Base-by-base conservation (phyloP, 2,329 filamentous ascomycete genomes). In the Xylariales sp. region DNA sequence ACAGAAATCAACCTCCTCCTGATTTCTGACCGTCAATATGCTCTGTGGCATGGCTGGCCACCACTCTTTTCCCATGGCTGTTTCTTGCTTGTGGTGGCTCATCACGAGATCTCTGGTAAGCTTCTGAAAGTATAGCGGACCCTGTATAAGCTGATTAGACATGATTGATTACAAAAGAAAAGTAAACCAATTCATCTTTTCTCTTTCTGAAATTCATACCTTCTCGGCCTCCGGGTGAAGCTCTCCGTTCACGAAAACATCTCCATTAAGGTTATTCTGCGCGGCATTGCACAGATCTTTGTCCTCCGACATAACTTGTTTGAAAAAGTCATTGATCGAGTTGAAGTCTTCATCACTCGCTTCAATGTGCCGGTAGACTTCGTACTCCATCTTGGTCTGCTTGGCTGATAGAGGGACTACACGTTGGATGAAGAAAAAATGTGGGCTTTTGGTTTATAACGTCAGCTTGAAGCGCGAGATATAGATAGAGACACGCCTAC, bases 401-500 rank as follows among this genome's bases (percentile, higher is more conserved):
- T 59, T 65, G 0, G 78, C 62, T 2, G 65, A 62, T 32, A 60
- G 67, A 8, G 79, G 78, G 11, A 81, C 64, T 56, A 81, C 81
- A 41, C 76, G 66, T 52, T 81, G 76, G 39, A 81, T 72, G 63
- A 79, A 78, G 59, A 83, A 74, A 57, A 81, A 81, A 57, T 81
- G 65, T n/a, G n/a, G n/a, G 73, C 68, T 13, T 71, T 74, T 43
- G 13, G 19, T 5, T 6, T 18, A 12, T 30, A 5, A 30, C n/a
- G n/a, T 2, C 27, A 7, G 20, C 23, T 14, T 13, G 3, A 8
- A n/a, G 10, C 14, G 15, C n/a, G 15, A 24, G 27, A 14, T 16
- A 7, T 13, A 12, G 40, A 31, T 37, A 20, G 6, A 18, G 5
- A 34, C 8, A 12, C 14, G 23, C 69, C 65, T 58, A 72, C 69